These are phyloP conservation scores for Daldinia caldariorum DNA, from an alignment of 495 filamentous ascomycete species.

Conservation along the genomic window DNA sequence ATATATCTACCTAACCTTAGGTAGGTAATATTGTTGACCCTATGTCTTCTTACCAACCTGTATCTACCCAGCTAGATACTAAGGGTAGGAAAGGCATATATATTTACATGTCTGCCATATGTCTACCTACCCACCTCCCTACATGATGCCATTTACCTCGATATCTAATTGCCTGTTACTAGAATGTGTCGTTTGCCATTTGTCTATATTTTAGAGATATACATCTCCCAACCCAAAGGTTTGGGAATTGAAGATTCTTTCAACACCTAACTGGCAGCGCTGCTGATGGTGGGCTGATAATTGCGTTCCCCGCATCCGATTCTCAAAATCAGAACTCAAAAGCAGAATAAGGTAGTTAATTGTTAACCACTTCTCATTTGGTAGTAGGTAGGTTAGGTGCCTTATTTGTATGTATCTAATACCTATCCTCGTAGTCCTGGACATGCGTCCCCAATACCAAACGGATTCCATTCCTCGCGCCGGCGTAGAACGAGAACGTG, in stretches of 20 bases:
- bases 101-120: background rate
- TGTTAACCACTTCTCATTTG: no score
- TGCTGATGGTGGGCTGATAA: conserved; percentile 19
- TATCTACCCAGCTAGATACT: no score
- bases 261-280: background rate
- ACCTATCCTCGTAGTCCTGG: conserved; percentile 50
- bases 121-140: no score
- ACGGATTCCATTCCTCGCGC: conserved; percentile 55
- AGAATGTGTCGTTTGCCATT: background rate
- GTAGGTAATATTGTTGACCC: no score
- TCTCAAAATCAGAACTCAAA: background rate
- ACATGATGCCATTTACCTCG: background rate
- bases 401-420: background rate
- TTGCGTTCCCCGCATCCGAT: conserved; percentile 20
- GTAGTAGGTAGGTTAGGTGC: no score
- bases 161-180: no score
- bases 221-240: no score
- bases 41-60: background rate
- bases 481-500: conserved; percentile 53
- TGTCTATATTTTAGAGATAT: background rate
- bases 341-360: no score
- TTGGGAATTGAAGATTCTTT: no score
- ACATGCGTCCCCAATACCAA: conserved; percentile 60
- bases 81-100: background rate
- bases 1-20: background rate